These are phyloP conservation scores for Lobosporangium transversale DNA, from an alignment of 192 early-diverging fungal species.

Conservation along the genomic window DNA sequence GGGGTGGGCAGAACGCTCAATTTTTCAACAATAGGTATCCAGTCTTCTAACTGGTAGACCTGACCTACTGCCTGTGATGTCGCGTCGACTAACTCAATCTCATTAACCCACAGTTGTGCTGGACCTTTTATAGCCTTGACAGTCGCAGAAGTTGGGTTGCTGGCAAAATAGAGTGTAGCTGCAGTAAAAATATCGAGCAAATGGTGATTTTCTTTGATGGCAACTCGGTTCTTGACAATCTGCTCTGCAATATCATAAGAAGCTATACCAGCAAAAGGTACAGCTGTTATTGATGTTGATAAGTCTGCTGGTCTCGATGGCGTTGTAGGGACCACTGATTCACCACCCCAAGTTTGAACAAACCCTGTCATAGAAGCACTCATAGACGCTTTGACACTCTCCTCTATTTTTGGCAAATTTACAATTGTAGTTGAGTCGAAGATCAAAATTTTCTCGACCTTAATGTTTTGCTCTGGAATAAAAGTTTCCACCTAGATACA, in stretches of 20 bases:
- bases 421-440: conserved; percentile 40
- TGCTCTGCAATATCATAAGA: conserved; percentile 46
- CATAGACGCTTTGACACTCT: background rate
- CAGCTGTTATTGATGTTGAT: too few relatives aligned
- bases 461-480: conserved; percentile 25
- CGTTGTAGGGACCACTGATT: too few relatives aligned
- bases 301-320: too few relatives aligned
- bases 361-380: background rate
- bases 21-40: conserved; percentile 47
- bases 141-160: conserved; percentile 34
- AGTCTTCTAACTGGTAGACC: conserved; percentile 61
- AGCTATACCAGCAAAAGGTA: conserved; percentile 54
- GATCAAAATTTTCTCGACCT: conserved; percentile 36
- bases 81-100: conserved; percentile 50
- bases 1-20: conserved; percentile 27
- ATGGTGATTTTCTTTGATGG: conserved; percentile 27
- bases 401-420: conserved; percentile 38
- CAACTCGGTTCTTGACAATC: conserved; percentile 8
- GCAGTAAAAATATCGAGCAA: conserved; percentile 18
- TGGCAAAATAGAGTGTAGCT: conserved; percentile 19
- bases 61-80: conserved; percentile 47
- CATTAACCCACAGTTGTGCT: conserved; percentile 58
- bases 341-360: conserved; percentile 26
- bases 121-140: conserved; percentile 26
- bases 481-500: conserved; percentile 38